Evolutionary conservation across 495 filamentous ascomycete species (phyloP), one percentile per base, ranked within the genome.

Genomic region (Penicillium canariense): DNA sequence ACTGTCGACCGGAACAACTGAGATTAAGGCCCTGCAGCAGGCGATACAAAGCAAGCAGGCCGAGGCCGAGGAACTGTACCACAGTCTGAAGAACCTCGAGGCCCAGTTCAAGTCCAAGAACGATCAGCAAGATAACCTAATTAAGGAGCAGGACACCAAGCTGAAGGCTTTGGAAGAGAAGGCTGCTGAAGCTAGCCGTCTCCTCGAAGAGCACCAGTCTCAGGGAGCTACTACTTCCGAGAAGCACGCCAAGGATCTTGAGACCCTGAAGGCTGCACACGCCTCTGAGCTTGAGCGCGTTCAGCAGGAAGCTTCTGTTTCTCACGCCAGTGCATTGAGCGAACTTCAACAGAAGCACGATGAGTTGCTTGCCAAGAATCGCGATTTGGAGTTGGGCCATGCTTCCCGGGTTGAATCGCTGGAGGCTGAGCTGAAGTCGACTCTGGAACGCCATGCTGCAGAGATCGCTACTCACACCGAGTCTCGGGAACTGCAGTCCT

Each of bases 21-120:
- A 75, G 57, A 74, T 77, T 53, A 68, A 70, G 36, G 62, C 68
- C n/a, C 63, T 79, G 28, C 68, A 77, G 18, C 63, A 67, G n/a
- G 70, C 71, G 31, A 61, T 78, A 22, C 63, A 69, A 20, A 63
- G 54, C 61, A 78, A 76, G 54, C 69, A 73, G 30, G 59, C 68
- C 28, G 61, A 76, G 52, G 68, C 68, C 5, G 67, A 72, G 36
- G 53, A 62, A 11, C 57, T 78, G 2, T 70, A 77, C 44, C 65
- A 67, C 36, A 73, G 62, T 23, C 61, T 77, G 27, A 55, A 59
- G 31, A 55, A 69, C 2, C 51, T 74, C 7, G 72, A 77, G 54
- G 58, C 56, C 14, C 63, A 73, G 54, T 47, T 57, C 17, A 70
- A 74, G 56, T 54, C 68, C n/a, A 74, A 69, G 50, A 68, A 72